Evolutionary conservation across 805 yeast genomes (phyloP).

Genomic region (Saturnispora dispora): DNA sequence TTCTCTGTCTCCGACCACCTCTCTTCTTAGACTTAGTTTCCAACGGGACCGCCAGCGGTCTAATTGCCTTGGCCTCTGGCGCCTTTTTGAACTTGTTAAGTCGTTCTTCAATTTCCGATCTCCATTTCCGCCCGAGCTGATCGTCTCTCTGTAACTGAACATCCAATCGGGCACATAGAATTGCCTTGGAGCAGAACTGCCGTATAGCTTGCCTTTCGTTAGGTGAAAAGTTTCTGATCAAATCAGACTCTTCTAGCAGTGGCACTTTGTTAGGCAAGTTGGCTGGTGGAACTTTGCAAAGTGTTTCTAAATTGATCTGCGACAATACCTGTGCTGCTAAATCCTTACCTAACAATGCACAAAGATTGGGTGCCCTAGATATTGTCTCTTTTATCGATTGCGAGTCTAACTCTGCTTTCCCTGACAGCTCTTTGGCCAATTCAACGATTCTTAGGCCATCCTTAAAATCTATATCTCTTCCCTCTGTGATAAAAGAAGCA

Average conservation of each 20-base stretch:
- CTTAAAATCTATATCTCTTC: background rate
- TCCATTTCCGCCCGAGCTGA: conserved; percentile 48
- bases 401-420: background rate
- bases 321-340: conserved; percentile 68
- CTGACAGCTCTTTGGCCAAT: background rate
- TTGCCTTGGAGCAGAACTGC: conserved; percentile 67
- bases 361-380: conserved; percentile 64
- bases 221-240: conserved; percentile 32
- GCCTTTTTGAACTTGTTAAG: conserved; percentile 69
- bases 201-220: conserved; percentile 62
- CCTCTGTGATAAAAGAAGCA: background rate
- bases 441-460: background rate
- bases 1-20: conserved; percentile 76
- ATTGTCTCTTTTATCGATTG: background rate
- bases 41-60: conserved; percentile 64
- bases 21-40: conserved; percentile 74
- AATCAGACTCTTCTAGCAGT: conserved; percentile 44
- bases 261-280: conserved; percentile 64
- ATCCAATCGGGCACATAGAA: conserved; percentile 80
- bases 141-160: conserved; percentile 28
- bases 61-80: conserved; percentile 59
- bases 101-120: conserved; percentile 49
- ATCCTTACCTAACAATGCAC: conserved; percentile 61
- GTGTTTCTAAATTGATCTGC: conserved; percentile 56
- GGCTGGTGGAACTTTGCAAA: conserved; percentile 71